These are phyloP conservation scores for Dryadomyces quercivorus DNA, from an alignment of 2,329 filamentous ascomycete species.

Conservation along the genomic window DNA sequence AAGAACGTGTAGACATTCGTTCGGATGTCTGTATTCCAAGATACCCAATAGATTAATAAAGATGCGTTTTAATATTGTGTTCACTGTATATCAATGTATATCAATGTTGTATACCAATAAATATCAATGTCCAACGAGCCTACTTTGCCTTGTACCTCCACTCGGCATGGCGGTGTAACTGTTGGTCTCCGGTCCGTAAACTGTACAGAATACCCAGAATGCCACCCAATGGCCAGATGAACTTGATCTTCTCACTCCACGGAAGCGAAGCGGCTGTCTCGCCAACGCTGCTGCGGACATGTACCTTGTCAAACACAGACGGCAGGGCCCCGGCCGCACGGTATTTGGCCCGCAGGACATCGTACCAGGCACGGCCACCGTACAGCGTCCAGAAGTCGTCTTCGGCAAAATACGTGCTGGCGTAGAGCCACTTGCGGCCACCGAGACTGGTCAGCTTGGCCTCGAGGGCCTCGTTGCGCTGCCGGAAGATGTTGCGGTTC, in stretches of 20 bases:
- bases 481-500: constrained; percentile 43
- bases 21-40: too few species aligned
- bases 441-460: constrained; percentile 53
- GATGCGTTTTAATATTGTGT: too few species aligned
- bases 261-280: constrained; percentile 4
- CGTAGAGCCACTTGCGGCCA: constrained; percentile 79
- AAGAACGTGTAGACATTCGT: too few species aligned
- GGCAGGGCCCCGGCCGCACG: constrained; percentile 43
- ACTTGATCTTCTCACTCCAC: constrained; percentile 31
- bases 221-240: constrained; percentile 41
- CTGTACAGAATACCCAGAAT: constrained; percentile 47
- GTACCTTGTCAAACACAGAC: constrained; percentile 58
- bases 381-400: constrained; percentile 57
- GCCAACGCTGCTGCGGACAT: constrained; percentile 10
- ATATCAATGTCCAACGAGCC: not conserved
- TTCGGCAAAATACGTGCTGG: constrained; percentile 67
- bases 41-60: too few species aligned
- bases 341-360: constrained; percentile 49
- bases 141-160: constrained; percentile 31
- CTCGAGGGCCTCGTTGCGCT: constrained; percentile 59
- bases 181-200: constrained; percentile 42
- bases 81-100: too few species aligned
- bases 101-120: too few species aligned
- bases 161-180: constrained; percentile 36
- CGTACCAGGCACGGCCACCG: constrained; percentile 44